Base-by-base conservation (phyloP, 1,284 basidiomycete species). In the Sparassis latifolia region DNA sequence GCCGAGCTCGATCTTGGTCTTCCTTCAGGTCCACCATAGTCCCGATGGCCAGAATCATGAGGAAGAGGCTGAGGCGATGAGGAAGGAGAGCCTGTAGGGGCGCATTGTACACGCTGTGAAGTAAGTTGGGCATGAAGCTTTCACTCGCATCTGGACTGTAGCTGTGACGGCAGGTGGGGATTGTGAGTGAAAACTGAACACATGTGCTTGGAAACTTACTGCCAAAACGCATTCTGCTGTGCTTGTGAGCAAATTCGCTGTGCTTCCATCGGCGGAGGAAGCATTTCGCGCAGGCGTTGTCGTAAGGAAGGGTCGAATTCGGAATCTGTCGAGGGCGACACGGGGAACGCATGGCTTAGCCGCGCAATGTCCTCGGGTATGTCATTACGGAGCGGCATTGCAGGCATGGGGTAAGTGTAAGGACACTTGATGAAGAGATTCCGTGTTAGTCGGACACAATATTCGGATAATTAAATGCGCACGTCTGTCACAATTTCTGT, bases 121-220 rank as follows among this genome's bases (percentile, higher is more conserved):
- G 63, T 35, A 84, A 69, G 60, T 84, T 82, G 41, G 80, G 77
- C 40, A 84, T 68, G 66, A 80, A 82, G 1, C 80, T 82, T 57
- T 82, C 79, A 52, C 80, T 81, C 33, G 79, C 72, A 60, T 85
- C 82, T 48, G 84, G 70, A 57, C 81, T 82, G 64, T 82, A 82
- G 64, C 82, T 84, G 62, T 45, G 50, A 40, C 42, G 32, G 41
- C 38, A 43, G 51, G 20, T 49, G 50, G 60, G 55, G 52, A 56
- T 55, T 44, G 48, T 40, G n/a, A 43, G 31, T 43, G 42, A 42
- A 41, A 44, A 55, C 50, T 47, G 47, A 42, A 52, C 39, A 42
- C 20, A 45, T n/a, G 46, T 42, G 42, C 48, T 52, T 45, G 47
- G 47, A 52, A 45, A 76, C 81, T 59, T 66, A 83, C 82, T 84